Base-by-base conservation (phyloP, 192 early-diverging fungal genomes). In the Coemansia sp. region DNA sequence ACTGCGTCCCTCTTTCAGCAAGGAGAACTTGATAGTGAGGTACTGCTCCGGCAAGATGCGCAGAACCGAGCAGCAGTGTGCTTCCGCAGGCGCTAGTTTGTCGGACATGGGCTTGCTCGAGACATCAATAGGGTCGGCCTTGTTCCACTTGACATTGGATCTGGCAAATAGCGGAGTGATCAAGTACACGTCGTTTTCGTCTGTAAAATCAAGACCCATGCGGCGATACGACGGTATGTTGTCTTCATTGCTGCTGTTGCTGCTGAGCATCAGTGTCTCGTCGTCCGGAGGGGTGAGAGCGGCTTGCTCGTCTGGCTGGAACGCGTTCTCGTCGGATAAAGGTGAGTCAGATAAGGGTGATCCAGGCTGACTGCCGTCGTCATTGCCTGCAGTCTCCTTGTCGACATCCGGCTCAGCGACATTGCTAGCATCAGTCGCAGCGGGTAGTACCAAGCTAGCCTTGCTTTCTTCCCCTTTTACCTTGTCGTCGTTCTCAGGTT, bases 21-120 rank as follows among this genome's bases (percentile, higher is more conserved):
- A 84, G 24, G 88, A 90, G 20, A 86, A 76, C 76, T 95, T 96
- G 69, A 94, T 93, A 20, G 87, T 80, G 10, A 98, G 85, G 75
- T 95, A 98, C 76, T 92, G 90, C 27, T 89, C 88, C 7, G 95
- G 95, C 3, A 89, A 85, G 16, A 98, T 86, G 34, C 96, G 90
- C 62, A 98, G 87, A 6, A 89, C 92, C 16, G 89, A 89, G 55
- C 94, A 93, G 66, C 91, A 89, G 18, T 86, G 74, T 3, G 79
- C 76, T 79, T 98, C 95, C 38, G 90, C 89, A 5, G 80, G 31
- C 9, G 78, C 77, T 62, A 84, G 82, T 63, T 68, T 81, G 33
- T 74, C 69, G 29, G 66, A 69, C 65, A 73, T 65, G 39, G 80
- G 80, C 68, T 74, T 76, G 44, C 46, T 66, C 24, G n/a, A 50